Base-by-base conservation (phyloP, 306 rosid genomes). In the Ziziphus jujuba region DNA sequence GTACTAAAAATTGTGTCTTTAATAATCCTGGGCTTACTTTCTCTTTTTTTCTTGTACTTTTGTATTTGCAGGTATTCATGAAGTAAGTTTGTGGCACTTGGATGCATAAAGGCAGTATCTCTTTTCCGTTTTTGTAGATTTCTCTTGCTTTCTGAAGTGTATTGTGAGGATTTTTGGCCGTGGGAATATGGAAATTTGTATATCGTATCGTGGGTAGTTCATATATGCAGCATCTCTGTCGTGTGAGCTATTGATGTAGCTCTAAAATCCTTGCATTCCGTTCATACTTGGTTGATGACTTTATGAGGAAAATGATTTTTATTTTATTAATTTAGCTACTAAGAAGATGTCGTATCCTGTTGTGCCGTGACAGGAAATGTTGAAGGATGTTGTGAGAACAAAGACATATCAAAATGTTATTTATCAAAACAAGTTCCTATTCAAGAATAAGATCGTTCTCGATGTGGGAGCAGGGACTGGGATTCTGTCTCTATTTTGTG, bases 391-490 rank as follows among this genome's bases (percentile, higher is more conserved):
- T 12, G 92, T 95, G 70, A 87, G 99, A 75, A 95, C 99, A 6
- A 95, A 84, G 84, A 90, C 99, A 4, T 95, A 95, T 74, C 97
- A 90, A 69, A 95, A 84, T 79, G 99, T 95, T 54, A 90, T 95
- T 79, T 95, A 95, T 81, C 99, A 90, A 79, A 95, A 95, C 69
- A 84, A 73, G 72, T 95, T 95, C 72, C 83, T 95, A 31, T 76
- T 90, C 45, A 88, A 87, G 84, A 56, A 95, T 75, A 95, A 95
- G 74, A 76, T 95, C n/a, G 97, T 95, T 72, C 99, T 95, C 65
- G 99, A 95, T 74, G 99, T 90, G 31, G 99, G 99, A 72, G 99
- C 99, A 23, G 99, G 99, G 67, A 95, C 99, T 59, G 99, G 97
- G 40, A 95, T 95, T 84, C 79, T 95, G 76, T 95, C 99, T 36